Evolutionary conservation across 192 early-diverging fungal species (phyloP), one percentile per base, ranked within the genome.

Genomic region (Coemansia sp.): DNA sequence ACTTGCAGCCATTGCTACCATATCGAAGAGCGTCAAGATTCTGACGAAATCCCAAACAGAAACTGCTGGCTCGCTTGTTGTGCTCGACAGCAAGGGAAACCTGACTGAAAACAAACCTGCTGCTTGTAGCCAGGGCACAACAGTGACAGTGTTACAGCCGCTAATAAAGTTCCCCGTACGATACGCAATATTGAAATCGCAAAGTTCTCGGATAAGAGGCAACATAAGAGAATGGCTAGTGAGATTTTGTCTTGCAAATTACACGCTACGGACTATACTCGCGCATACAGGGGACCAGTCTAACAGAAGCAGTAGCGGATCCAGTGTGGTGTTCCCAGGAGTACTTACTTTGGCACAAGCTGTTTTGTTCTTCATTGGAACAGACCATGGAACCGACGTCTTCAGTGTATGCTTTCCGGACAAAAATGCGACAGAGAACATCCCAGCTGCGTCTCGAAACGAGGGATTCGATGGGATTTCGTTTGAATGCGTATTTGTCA

Each of bases 91-190:
- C 35, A 19, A 20, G 20, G 52, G 62, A 9, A 22, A 61, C 19
- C 20, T 33, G 10, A 15, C 46, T 1, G 64, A 62, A 15, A 52
- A n/a, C 9, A 66, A 25, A 7, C 20, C 33, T 14, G 54, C 64
- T 32, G 75, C 75, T 8, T 40, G 70, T 54, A 70, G 66, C 29
- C 35, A 43, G 4, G 70, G 76, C 32, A 78, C 76, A 2, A 56
- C 63, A n/a, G 61, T 73, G 0, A 66, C 67, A 5, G 76, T 73
- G 42, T 13, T 63, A 11, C 76, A 70, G 45, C 76, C 76, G 11
- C 61, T 78, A 19, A 38, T 50, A 54, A 73, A 70, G 49, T 55
- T 70, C 7, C 67, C 61, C 34, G 76, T 78, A 8, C 70, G 76
- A 17, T 78, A 78, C 36, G 57, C 32, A 10, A 35, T 69, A 19